Conservation (phyloP, 1,284 basidiomycete genomes). For the Phellopilus nigrolimitatus region DNA sequence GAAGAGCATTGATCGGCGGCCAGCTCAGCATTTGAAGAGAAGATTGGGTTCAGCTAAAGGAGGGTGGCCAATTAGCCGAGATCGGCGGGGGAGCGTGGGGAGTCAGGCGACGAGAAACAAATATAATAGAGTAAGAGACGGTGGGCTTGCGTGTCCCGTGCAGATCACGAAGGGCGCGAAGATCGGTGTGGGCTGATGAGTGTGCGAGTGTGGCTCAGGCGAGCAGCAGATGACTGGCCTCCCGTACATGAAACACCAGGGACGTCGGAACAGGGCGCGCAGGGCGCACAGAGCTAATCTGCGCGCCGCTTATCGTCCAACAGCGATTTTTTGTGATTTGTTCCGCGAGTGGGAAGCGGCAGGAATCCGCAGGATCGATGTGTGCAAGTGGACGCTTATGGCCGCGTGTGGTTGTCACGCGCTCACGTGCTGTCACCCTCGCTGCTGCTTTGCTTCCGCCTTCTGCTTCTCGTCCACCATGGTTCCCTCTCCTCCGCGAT, state of each 20-base stretch:
- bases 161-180: neutral
- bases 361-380: constrained; percentile 2
- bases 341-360: neutral
- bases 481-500: neutral
- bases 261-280: neutral
- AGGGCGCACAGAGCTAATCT: too few relatives aligned
- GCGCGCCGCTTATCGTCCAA: constrained; percentile 5
- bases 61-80: neutral
- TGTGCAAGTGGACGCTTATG: neutral
- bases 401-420: too few relatives aligned
- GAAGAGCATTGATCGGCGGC: constrained; percentile 4
- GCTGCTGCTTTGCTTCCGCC: neutral
- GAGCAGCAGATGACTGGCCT: constrained; percentile 9
- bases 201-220: neutral
- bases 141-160: neutral
- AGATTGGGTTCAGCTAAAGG: neutral
- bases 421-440: neutral
- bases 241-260: neutral
- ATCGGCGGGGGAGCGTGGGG: neutral
- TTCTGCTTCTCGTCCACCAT: neutral
- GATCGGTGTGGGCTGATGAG: neutral
- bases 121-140: neutral
- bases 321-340: neutral
- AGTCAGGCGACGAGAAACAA: neutral
- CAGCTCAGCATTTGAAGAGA: constrained; percentile 1